Conservation (phyloP, 345 rosid species). For the Citrus trifoliata region DNA sequence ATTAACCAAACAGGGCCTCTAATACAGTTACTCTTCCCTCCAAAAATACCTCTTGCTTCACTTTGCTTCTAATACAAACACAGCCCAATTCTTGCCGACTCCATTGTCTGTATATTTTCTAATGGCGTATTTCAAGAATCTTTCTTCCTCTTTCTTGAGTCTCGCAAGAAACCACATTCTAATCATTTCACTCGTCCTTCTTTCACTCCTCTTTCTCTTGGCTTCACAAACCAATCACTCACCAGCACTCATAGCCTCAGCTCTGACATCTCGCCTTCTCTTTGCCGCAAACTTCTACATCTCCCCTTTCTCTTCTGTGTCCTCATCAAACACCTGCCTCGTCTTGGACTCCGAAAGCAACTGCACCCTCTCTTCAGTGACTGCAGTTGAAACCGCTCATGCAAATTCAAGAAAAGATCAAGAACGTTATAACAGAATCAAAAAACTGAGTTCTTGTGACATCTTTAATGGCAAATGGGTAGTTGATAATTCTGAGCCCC, state of each 20-base stretch:
- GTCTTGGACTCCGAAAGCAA: conserved; percentile 36
- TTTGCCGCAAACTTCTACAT: conserved; percentile 44
- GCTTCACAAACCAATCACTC: conserved; percentile 36
- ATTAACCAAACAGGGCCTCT: background rate
- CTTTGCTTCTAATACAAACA: background rate
- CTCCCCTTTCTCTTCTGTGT: conserved; percentile 40
- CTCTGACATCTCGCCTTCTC: conserved; percentile 49
- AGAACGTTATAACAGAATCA: conserved; percentile 11
- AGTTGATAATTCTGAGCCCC: conserved; percentile 40
- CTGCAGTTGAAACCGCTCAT: conserved; percentile 27
- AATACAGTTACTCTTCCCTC: conserved; percentile 3
- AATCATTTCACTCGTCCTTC: conserved; percentile 32
- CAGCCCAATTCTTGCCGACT: background rate
- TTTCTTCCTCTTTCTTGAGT: conserved; percentile 4
- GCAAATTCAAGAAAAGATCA: conserved; percentile 23
- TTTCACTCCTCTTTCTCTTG: conserved; percentile 50
- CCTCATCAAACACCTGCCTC: conserved; percentile 38
- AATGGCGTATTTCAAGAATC: conserved; percentile 31
- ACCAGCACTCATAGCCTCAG: conserved; percentile 35
- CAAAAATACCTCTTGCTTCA: background rate
- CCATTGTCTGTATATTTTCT: background rate
- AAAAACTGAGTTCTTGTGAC: conserved; percentile 51
- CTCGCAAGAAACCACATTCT: conserved; percentile 32
- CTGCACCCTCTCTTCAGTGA: conserved; percentile 42
- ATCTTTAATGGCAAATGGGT: conserved; percentile 67